A percentile compares a stretch with the other conserved stretches of the same genome.
Conservation (phyloP, 208 protist genomes). For the Spongospora subterranea region DNA sequence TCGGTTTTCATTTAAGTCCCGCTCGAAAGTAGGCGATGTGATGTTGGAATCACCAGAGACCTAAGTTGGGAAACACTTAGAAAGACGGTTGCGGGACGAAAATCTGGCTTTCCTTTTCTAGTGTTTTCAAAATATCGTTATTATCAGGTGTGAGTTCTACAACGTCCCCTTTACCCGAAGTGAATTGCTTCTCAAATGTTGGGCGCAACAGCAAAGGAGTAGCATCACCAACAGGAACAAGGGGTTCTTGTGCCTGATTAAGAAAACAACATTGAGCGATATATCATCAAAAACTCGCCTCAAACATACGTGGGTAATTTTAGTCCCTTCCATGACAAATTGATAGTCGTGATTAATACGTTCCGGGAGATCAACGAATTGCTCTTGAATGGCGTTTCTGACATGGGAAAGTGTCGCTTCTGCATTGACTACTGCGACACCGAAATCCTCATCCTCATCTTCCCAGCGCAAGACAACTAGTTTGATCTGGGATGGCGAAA, state of each 20-base stretch:
- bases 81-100: too few relatives aligned
- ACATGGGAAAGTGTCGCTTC: background rate
- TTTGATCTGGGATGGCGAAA: background rate
- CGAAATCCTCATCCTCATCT: slow-evolving; percentile 18
- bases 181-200: too few relatives aligned
- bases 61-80: too few relatives aligned
- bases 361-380: background rate
- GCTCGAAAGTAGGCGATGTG: too few relatives aligned
- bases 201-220: background rate
- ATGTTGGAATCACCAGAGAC: too few relatives aligned
- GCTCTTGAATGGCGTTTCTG: background rate
- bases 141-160: too few relatives aligned
- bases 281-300: background rate
- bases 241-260: slow-evolving; percentile 18
- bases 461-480: slow-evolving; percentile 19
- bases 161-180: too few relatives aligned
- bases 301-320: background rate
- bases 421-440: background rate
- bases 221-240: background rate
- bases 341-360: background rate
- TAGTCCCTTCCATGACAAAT: background rate
- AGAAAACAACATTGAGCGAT: background rate
- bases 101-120: too few relatives aligned
- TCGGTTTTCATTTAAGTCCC: too few relatives aligned
- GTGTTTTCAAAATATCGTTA: too few relatives aligned